phyloP scores from a whole-genome alignment of 1,139 yeast genomes.

The Blastobotrys elegans region DNA sequence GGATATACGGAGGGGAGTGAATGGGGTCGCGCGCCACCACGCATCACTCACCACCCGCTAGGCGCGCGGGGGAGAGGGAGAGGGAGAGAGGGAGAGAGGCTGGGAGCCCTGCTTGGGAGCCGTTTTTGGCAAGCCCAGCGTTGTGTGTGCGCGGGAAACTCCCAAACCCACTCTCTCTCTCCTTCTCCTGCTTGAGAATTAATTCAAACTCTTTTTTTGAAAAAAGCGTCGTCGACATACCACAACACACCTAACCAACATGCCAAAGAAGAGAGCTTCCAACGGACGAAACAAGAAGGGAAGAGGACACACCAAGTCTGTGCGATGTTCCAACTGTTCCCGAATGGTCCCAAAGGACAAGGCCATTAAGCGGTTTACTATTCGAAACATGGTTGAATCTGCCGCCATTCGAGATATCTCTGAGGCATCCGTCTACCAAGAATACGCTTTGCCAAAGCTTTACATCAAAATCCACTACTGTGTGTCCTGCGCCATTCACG shows the following conservation, averaged over 20 bases:
- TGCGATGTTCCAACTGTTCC: slow-evolving; percentile 99
- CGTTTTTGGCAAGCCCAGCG: too few relatives aligned
- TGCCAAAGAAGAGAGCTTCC: slow-evolving; percentile 99
- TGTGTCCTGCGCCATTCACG: slow-evolving; percentile 99
- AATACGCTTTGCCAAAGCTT: slow-evolving; percentile 98
- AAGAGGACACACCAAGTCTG: slow-evolving; percentile 99
- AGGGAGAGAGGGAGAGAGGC: too few relatives aligned
- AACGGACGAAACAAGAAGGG: slow-evolving; percentile 99
- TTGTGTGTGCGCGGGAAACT: too few relatives aligned
- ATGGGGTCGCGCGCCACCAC: too few relatives aligned
- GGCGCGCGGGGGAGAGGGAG: too few relatives aligned
- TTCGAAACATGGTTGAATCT: slow-evolving; percentile 99
- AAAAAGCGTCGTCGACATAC: slow-evolving; percentile 4
- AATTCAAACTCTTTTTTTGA: background rate
- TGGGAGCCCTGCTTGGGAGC: background rate
- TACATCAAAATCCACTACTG: slow-evolving; percentile 99
- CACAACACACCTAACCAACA: slow-evolving; percentile 40
- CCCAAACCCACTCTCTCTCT: background rate
- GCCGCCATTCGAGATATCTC: slow-evolving; percentile 99
- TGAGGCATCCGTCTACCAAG: slow-evolving; percentile 98
- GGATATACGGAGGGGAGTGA: too few relatives aligned
- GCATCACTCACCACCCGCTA: too few relatives aligned
- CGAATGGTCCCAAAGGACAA: slow-evolving; percentile 99
- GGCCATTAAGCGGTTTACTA: slow-evolving; percentile 99
- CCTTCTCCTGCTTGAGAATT: background rate